phyloP scores from a whole-genome alignment of 2,329 filamentous ascomycete species.

The Fusarium mangiferae region DNA sequence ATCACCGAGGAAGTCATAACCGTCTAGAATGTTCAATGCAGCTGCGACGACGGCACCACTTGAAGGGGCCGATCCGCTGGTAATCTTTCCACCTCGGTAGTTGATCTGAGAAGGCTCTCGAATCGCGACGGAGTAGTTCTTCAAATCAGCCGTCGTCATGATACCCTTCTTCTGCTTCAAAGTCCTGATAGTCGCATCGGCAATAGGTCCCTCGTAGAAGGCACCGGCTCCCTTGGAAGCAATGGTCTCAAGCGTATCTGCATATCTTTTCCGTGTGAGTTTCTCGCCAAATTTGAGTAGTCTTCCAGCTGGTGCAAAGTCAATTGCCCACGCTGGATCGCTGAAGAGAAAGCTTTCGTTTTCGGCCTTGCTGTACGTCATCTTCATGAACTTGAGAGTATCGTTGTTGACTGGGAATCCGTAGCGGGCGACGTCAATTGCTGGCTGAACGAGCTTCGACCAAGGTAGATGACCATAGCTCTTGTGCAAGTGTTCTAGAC shows the following conservation, averaged over 20 bases:
- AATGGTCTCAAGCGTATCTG: constrained; percentile 77
- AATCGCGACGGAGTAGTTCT: constrained; percentile 75
- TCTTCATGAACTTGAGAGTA: constrained; percentile 74
- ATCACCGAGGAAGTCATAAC: constrained; percentile 73
- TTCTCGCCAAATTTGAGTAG: constrained; percentile 74
- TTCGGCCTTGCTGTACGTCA: constrained; percentile 56
- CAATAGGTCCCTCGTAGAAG: constrained; percentile 77
- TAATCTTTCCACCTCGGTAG: constrained; percentile 77
- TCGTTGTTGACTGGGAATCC: constrained; percentile 80
- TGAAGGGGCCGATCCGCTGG: constrained; percentile 74
- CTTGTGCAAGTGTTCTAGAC: constrained; percentile 77
- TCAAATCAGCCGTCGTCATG: constrained; percentile 79
- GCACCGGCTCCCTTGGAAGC: constrained; percentile 71
- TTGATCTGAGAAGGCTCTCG: constrained; percentile 69
- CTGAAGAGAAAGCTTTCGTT: constrained; percentile 68
- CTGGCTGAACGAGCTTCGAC: constrained; percentile 74
- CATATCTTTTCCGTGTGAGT: constrained; percentile 79
- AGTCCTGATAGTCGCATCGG: constrained; percentile 74
- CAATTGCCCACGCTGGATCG: constrained; percentile 80
- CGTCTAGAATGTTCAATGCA: constrained; percentile 79
- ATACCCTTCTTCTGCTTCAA: constrained; percentile 73
- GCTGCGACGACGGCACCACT: constrained; percentile 78
- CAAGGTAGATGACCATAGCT: constrained; percentile 73
- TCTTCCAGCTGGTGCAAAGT: constrained; percentile 83
- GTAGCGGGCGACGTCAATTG: constrained; percentile 75